Base-by-base conservation (phyloP, 305 asterid genomes). In the Fraxinus sp. region DNA sequence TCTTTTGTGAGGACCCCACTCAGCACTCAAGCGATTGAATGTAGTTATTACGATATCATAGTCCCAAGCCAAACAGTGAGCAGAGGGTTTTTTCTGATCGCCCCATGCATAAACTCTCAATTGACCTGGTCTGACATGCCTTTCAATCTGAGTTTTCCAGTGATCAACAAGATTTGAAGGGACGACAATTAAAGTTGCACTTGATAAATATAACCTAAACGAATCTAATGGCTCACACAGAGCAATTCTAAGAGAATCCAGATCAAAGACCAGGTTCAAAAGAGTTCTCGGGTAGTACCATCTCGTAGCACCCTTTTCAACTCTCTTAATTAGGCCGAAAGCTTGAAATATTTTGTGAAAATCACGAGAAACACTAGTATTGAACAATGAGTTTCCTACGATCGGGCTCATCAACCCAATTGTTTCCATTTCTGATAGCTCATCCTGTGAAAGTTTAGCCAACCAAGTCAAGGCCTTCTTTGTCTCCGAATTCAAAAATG, bases 31-130 rank as follows among this genome's bases (percentile, higher is more conserved):
- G 78, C 98, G 97, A 86, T 81, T 94, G 87, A 96, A 96, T 84
- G 99, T 96, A 83, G 99, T 94, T 84, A 96, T 92, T 70, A 96
- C 98, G 71, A 93, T 86, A 88, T 96, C 99, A 84, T 94, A 94
- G 76, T 94, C 97, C 99, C 99, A 96, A 68, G 98, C 98, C 88
- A 96, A 90, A 87, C 76, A 87, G 88, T 93, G 98, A 7, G 93
- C 92, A 76, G 97, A 84, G 77, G 97, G 97, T 80, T 86, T 94
- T 87, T 86, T 94, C 78, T 91, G 91, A 86, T 94, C 99, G 49
- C 88, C 89, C 99, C 99, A 96, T 74, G 90, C 80, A 88, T 91
- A 94, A 72, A 94, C 93, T 89, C 91, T 89, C 88, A 96, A 84
- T 85, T 94, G 98, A 46, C 93, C 94, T 62, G 92, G 94, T 81